Percentiles rank a stretch among this genome's conserved stretches.
Evolutionary conservation across 148 eudicot species (phyloP).

Genomic region (Amaranthus hypochondriacus): DNA sequence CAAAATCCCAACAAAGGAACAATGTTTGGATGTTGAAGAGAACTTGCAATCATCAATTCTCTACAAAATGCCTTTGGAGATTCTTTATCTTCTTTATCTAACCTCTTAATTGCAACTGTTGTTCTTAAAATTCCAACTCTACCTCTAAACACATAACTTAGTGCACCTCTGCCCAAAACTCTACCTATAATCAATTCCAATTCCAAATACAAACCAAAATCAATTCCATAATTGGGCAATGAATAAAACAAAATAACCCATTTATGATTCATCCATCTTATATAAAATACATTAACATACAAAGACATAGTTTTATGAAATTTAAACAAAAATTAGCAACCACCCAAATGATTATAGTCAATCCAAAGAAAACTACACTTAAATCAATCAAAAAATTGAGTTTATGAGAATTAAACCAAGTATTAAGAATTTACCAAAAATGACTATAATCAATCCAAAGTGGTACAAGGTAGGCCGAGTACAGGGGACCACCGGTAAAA

Average conservation of each 20-base stretch:
- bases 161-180: conserved; percentile 97
- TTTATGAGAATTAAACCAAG: too few species aligned
- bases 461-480: too few species aligned
- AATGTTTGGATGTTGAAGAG: conserved; percentile 71
- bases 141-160: conserved; percentile 92
- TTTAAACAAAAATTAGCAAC: neutral
- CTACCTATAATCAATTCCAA: conserved; percentile 48
- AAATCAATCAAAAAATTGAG: too few species aligned
- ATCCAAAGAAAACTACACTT: neutral
- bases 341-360: neutral
- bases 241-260: neutral
- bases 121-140: conserved; percentile 74
- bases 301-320: neutral
- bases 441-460: too few species aligned
- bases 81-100: conserved; percentile 90
- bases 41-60: conserved; percentile 94
- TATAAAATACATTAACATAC: neutral
- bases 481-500: too few species aligned
- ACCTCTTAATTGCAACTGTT: conserved; percentile 76
- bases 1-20: conserved; percentile 95
- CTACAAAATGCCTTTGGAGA: conserved; percentile 80
- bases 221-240: conserved; percentile 15
- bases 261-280: neutral
- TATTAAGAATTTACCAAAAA: too few species aligned
- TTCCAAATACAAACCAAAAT: conserved; percentile 10